Evolutionary conservation across 371 early-diverging fungal genomes (phyloP), one percentile per base, ranked within the genome.

Genomic region (Mucor irregularis): DNA sequence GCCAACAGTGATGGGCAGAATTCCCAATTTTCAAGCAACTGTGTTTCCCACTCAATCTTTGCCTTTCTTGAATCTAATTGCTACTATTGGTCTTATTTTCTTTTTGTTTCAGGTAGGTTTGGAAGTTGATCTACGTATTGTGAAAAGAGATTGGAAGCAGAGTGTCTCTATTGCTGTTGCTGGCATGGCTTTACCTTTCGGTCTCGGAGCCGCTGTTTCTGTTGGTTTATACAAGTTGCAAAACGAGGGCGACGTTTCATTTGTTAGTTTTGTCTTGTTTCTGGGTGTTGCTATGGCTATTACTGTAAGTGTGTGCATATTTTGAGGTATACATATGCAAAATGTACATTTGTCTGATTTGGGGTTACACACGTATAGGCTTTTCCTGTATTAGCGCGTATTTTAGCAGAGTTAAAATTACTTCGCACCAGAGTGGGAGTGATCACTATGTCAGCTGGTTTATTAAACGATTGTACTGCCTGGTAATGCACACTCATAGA

Each of bases 341-440:
- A n/a, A n/a, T n/a, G n/a, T n/a, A n/a, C n/a, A n/a, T n/a, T n/a
- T n/a, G n/a, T n/a, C n/a, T n/a, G n/a, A n/a, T n/a, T n/a, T n/a
- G n/a, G n/a, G n/a, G n/a, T n/a, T n/a, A n/a, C n/a, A n/a, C n/a
- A n/a, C n/a, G n/a, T n/a, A n/a, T 17, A 81, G 80, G 93, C 96
- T 0, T 94, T 94, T 60, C 96, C 94, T 0, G 93, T 95, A 5
- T 81, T 97, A 25, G 97, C 93, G 0, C 88, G 97, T 55, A 94
- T 97, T 45, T 73, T 97, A 49, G 88, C 92, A 0, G 95, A 95
- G 65, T 78, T 88, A 28, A 90, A 91, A 53, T 65, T 96, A 31
- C 66, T 95, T 40, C 73, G 82, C 10, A 93, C 95, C 16, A 69
- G 69, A 22, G 90, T 93, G 4, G 97, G 95, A 3, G 78, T 83